phyloP scores from a whole-genome alignment of 139 green algal genomes.

The Tetraselmis chui region DNA sequence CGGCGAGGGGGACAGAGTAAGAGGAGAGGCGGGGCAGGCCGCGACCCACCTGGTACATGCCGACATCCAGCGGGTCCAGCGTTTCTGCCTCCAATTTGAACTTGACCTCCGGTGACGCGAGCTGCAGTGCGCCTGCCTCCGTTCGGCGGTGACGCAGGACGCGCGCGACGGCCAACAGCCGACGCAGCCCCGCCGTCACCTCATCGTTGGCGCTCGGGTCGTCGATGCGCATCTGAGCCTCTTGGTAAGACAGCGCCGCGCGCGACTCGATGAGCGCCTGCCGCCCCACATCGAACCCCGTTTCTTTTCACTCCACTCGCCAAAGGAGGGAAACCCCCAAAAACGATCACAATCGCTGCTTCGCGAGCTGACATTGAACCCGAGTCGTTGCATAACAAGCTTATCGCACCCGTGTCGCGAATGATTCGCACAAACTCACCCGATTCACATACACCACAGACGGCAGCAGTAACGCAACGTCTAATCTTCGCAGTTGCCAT shows the following conservation, averaged over 20 bases:
- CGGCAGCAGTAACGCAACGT: too few species aligned
- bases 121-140: slow-evolving; percentile 74
- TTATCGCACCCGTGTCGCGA: too few species aligned
- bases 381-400: not conserved
- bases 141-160: slow-evolving; percentile 47
- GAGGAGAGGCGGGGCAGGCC: not conserved
- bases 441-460: too few species aligned
- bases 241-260: slow-evolving; percentile 83
- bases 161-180: slow-evolving; percentile 33
- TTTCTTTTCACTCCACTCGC: too few species aligned
- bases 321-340: not conserved
- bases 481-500: too few species aligned
- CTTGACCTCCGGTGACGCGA: slow-evolving; percentile 92
- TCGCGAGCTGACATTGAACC: too few species aligned
- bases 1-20: not conserved
- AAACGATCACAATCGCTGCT: not conserved
- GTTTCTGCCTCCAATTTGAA: slow-evolving; percentile 89
- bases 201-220: slow-evolving; percentile 63
- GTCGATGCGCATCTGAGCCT: slow-evolving; percentile 90
- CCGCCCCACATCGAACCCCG: too few species aligned
- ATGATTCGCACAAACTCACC: too few species aligned
- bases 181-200: slow-evolving; percentile 37
- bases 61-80: slow-evolving; percentile 86
- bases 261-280: slow-evolving; percentile 21
- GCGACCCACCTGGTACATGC: slow-evolving; percentile 77